Evolutionary conservation across 2,329 filamentous ascomycete genomes (phyloP), one percentile per base, ranked within the genome.

Genomic region (Stemphylium vesicarium): DNA sequence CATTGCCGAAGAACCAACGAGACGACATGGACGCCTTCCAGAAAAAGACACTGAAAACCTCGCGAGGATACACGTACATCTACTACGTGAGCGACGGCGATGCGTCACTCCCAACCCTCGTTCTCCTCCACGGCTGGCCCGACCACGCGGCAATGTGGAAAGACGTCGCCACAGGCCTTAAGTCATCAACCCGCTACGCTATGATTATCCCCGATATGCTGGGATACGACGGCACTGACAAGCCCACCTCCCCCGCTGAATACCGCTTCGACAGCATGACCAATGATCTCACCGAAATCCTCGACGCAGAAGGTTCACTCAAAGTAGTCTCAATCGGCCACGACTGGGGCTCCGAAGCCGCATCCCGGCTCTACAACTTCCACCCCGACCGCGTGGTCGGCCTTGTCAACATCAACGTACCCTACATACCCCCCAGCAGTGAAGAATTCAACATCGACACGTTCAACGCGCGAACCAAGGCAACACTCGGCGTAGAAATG

Each of bases 61-160:
- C 63, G 2, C 57, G 65, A 22, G 64, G 63, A 7, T 65, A 63
- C 47, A 69, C 61, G 8, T 72, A 72, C 43, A 66, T 60, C 12
- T 72, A 70, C 58, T 72, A 69, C 51, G 53, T 55, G 4, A 42
- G 46, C 4, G 39, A 57, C 6, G 64, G 62, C 33, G 53, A 63
- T 41, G 55, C 54, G 2, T 60, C 65, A 9, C 56, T 63, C 0
- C 67, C 68, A 3, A 59, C 65, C 8, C 58, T 72, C 12, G 40
- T 71, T 47, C 60, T 72, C 50, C 82, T 78, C 15, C 82, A 84
- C 66, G 82, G 82, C 53, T 84, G 78, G 62, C 82, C 82, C 6
- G 80, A 82, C 58, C 68, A 73, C 35, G 78, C 80, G 0, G 67
- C 70, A 2, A 68, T 81, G 18, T 84, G 80, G 80, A 64, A 72